phyloP scores from a whole-genome alignment of 441 rosid species.

The Geranium incanum region DNA sequence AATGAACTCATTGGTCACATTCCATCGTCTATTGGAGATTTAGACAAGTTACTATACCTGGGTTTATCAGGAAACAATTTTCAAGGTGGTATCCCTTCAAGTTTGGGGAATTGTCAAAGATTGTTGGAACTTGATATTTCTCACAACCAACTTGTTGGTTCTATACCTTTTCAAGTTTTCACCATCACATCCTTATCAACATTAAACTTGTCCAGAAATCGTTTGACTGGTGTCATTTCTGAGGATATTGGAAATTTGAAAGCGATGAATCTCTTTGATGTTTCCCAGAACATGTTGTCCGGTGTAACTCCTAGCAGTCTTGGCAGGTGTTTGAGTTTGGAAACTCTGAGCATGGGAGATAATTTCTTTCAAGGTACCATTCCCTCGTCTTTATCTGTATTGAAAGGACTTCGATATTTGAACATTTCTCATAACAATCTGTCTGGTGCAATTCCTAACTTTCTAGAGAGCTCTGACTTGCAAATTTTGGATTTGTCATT shows the following conservation, averaged over 20 bases:
- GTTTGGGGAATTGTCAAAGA: slow-evolving; percentile 11
- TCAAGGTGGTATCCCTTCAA: slow-evolving; percentile 14
- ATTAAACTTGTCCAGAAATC: neutral
- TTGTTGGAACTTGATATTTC: slow-evolving; percentile 11
- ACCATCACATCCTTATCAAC: slow-evolving; percentile 6
- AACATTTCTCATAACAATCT: slow-evolving; percentile 25
- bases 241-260: slow-evolving; percentile 13
- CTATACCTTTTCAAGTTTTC: slow-evolving; percentile 15
- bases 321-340: slow-evolving; percentile 18
- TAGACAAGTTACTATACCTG: neutral
- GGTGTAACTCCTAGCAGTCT: slow-evolving; percentile 22
- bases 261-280: neutral
- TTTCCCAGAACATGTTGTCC: slow-evolving; percentile 16
- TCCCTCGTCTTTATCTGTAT: slow-evolving; percentile 12
- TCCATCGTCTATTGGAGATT: slow-evolving; percentile 19
- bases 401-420: slow-evolving; percentile 18
- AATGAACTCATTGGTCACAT: slow-evolving; percentile 15
- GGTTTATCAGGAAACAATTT: slow-evolving; percentile 6
- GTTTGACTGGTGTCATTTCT: slow-evolving; percentile 18
- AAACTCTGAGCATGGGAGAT: slow-evolving; percentile 15
- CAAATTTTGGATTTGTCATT: slow-evolving; percentile 20
- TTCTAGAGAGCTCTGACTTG: slow-evolving; percentile 7
- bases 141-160: slow-evolving; percentile 17
- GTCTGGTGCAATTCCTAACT: slow-evolving; percentile 21
- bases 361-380: slow-evolving; percentile 26